Base-by-base conservation (phyloP, 1,284 basidiomycete species). In the Sporisorium graminicola region DNA sequence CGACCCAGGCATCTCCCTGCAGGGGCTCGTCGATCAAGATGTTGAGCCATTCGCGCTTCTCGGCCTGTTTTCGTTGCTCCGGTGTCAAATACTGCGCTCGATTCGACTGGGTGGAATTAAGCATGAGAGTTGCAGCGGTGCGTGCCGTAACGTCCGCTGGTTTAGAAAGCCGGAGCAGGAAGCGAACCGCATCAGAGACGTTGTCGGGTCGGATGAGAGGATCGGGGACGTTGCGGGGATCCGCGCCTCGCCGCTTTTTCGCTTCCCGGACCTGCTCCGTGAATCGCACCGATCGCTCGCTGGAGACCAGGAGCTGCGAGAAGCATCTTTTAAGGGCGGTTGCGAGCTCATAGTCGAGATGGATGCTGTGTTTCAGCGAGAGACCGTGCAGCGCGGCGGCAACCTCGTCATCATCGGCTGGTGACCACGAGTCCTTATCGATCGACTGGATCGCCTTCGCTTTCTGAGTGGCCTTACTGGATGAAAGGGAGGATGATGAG, bases 271-370 rank as follows among this genome's bases (percentile, higher is more conserved):
- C 50, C 33, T 72, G 58, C 3, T 69, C 58, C 10, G 59, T 46
- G 13, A 73, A 44, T 7, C 58, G 26, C 5, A 63, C 24, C 1
- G 74, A 68, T 33, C 59, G 69, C 5, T 66, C 37, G 46, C 62
- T 58, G 2, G 69, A 65, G 14, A 56, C 14, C 0, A 57, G 47
- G 13, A 77, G 65, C 65, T 70, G 56, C 3, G 58, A 35, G 33
- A 68, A 66, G 66, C 69, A 73, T 53, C 62, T 27, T 12, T 42
- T 44, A 12, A 77, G 52, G 2, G 74, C 74, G 5, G 47, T 35
- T 0, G 74, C 58, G 16, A 77, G 74, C 26, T 72, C 65, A 35
- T 68, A 65, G 44, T 67, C 65, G 44, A 77, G 69, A 43, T 77
- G 53, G 27, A 77, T 77, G 53, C 62, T 63, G 47, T 77, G 65